Evolutionary conservation across 257 asterid species (phyloP).

Genomic region (Lithospermum erythrorhizon): DNA sequence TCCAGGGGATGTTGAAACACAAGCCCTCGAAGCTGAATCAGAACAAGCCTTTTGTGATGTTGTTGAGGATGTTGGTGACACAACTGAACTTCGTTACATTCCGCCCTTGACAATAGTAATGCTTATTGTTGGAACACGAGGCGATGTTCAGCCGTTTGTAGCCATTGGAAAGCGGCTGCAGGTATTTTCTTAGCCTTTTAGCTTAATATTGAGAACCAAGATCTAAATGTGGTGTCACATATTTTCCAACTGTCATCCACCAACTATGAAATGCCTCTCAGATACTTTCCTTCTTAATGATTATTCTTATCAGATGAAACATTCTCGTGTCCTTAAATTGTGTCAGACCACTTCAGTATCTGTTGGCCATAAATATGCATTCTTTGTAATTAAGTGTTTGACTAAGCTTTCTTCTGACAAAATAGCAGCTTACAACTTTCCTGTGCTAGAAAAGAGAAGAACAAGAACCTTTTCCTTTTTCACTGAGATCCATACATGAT

Average conservation of each 20-base stretch:
- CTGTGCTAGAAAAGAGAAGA: neutral
- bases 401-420: neutral
- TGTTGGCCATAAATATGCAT: too few relatives aligned
- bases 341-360: too few relatives aligned
- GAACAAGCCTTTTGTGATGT: constrained; percentile 28
- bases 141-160: constrained; percentile 95
- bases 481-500: neutral
- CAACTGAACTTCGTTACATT: constrained; percentile 50
- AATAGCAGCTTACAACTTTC: neutral
- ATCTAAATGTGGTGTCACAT: too few relatives aligned
- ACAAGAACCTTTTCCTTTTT: neutral
- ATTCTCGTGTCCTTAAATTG: too few relatives aligned
- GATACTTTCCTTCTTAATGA: too few relatives aligned
- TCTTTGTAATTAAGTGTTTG: neutral
- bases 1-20: constrained; percentile 62
- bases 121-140: constrained; percentile 96
- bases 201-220: neutral
- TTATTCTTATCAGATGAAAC: too few relatives aligned
- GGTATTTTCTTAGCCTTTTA: constrained; percentile 25
- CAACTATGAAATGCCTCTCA: too few relatives aligned
- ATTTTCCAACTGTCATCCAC: too few relatives aligned
- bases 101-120: constrained; percentile 81
- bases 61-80: constrained; percentile 56
- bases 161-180: constrained; percentile 83
- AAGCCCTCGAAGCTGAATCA: constrained; percentile 27